Evolutionary conservation across 257 asterid genomes (phyloP).

Genomic region (Solanum rostratum): DNA sequence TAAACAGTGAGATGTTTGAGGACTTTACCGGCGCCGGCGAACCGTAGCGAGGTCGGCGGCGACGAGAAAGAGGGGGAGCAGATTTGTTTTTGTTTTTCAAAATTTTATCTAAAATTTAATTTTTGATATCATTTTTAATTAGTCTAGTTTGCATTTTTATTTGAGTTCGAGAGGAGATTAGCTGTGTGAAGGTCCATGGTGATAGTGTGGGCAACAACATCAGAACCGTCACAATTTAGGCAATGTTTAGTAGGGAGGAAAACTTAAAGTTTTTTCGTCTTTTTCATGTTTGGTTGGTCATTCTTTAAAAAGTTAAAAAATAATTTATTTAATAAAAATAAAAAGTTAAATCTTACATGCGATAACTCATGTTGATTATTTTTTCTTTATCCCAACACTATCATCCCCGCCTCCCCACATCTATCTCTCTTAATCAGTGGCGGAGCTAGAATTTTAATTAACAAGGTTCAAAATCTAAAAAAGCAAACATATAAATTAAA

Average conservation of each 20-base stretch:
- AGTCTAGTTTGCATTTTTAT: background rate
- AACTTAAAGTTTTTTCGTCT: no score
- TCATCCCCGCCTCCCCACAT: no score
- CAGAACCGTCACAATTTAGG: no score
- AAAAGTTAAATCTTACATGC: background rate
- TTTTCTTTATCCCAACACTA: background rate
- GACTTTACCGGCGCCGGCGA: background rate
- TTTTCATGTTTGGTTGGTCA: no score
- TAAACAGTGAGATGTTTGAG: background rate
- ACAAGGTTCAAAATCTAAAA: no score
- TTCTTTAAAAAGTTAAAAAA: background rate
- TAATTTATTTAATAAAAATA: background rate
- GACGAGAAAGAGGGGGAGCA: constrained; percentile 9
- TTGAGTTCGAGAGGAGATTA: background rate
- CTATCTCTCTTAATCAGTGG: no score
- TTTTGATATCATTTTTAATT: background rate
- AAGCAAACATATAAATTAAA: no score
- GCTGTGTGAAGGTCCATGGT: background rate
- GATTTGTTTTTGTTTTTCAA: background rate
- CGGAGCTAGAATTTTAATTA: no score
- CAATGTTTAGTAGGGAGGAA: background rate
- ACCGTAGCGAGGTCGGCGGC: background rate
- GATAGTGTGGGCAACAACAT: background rate
- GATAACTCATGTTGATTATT: background rate
- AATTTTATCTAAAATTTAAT: background rate